Evolutionary conservation across 345 rosid species (phyloP).

Genomic region (Gossypium mustelinum): DNA sequence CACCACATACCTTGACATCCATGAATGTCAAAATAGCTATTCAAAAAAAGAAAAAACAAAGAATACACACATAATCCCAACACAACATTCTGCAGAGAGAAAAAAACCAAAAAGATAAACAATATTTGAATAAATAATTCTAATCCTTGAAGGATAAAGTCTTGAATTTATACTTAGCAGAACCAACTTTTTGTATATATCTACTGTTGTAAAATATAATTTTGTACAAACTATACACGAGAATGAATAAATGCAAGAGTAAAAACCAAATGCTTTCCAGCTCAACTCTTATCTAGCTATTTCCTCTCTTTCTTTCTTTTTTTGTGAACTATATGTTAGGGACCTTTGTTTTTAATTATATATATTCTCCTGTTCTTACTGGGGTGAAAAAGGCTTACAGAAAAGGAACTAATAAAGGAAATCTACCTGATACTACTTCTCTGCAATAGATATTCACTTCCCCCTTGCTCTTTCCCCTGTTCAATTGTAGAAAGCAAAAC

Average conservation of each 20-base stretch:
- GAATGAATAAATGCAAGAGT: not conserved
- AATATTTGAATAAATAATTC: too few relatives aligned
- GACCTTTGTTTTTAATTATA: not conserved
- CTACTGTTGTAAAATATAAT: not conserved
- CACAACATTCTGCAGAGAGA: too few relatives aligned
- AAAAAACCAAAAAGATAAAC: too few relatives aligned
- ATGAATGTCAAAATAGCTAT: too few relatives aligned
- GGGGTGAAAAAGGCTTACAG: not conserved
- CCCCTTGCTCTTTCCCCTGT: conserved; percentile 53
- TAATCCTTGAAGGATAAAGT: too few relatives aligned
- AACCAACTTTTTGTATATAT: not conserved
- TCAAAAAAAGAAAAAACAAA: too few relatives aligned
- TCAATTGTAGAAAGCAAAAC: conserved; percentile 58
- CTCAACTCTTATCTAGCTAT: not conserved
- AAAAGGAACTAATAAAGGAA: not conserved
- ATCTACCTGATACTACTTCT: conserved; percentile 33
- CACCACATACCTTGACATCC: too few relatives aligned
- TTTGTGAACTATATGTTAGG: not conserved
- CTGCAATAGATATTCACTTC: conserved; percentile 49
- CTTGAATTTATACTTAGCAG: too few relatives aligned
- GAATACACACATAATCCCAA: too few relatives aligned
- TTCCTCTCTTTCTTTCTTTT: not conserved
- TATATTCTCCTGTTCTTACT: not conserved
- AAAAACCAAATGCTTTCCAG: not conserved
- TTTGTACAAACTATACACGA: not conserved